These are phyloP conservation scores for Sclerotinia nivalis DNA, from an alignment of 2,329 filamentous ascomycete species.

Conservation along the genomic window DNA sequence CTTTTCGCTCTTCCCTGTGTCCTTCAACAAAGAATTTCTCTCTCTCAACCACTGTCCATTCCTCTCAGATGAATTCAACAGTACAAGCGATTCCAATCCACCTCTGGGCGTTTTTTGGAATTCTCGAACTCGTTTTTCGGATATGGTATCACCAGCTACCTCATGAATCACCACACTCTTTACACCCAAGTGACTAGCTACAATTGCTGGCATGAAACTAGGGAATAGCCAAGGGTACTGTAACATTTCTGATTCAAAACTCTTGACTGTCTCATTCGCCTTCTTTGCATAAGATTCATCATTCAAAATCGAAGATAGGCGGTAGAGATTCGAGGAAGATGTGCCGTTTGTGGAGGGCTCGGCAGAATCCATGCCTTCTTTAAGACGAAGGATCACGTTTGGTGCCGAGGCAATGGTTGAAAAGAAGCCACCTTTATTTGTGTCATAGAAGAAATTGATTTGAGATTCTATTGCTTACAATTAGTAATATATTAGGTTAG, in stretches of 20 bases:
- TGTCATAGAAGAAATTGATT: slow-evolving; percentile 76
- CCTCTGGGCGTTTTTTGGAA: slow-evolving; percentile 39
- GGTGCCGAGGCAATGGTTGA: slow-evolving; percentile 63
- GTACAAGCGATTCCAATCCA: slow-evolving; percentile 32
- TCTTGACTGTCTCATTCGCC: slow-evolving; percentile 73
- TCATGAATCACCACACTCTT: slow-evolving; percentile 55
- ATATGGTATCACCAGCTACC: slow-evolving; percentile 26
- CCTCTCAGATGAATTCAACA: slow-evolving; percentile 32
- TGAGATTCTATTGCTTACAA: slow-evolving; percentile 59
- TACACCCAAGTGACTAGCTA: slow-evolving; percentile 68
- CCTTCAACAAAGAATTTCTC: slow-evolving; percentile 48
- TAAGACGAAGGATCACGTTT: slow-evolving; percentile 79
- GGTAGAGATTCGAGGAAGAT: slow-evolving; percentile 83
- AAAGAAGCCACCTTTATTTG: slow-evolving; percentile 63
- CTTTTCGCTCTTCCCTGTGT: slow-evolving; percentile 42
- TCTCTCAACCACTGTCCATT: slow-evolving; percentile 49
- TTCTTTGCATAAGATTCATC: slow-evolving; percentile 63
- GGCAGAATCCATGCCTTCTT: slow-evolving; percentile 92
- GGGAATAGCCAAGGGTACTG: slow-evolving; percentile 93
- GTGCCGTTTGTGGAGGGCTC: slow-evolving; percentile 89
- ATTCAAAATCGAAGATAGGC: slow-evolving; percentile 69
- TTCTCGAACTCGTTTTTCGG: slow-evolving; percentile 40
- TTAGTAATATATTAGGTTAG: slow-evolving; percentile 19
- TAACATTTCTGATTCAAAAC: slow-evolving; percentile 87
- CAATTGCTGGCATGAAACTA: slow-evolving; percentile 73